Conservation (phyloP, 768 basidiomycete genomes). For the Kwoniella botswanensis region DNA sequence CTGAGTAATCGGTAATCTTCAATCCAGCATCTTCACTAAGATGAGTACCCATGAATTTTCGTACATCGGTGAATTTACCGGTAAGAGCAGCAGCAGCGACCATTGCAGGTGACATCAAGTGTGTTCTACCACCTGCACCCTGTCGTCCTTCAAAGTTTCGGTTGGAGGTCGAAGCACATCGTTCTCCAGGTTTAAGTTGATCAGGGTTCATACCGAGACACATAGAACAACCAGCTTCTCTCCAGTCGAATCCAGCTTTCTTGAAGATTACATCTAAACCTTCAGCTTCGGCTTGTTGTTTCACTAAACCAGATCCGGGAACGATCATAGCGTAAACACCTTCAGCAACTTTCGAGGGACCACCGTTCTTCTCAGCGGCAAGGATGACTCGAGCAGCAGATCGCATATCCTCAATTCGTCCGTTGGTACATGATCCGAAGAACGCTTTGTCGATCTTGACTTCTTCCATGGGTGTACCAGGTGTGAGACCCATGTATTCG, state of each 20-base stretch:
- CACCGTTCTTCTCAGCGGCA: slow-evolving; percentile 68
- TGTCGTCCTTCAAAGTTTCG: slow-evolving; percentile 91
- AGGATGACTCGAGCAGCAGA: slow-evolving; percentile 79
- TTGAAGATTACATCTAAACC: slow-evolving; percentile 84
- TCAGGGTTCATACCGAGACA: slow-evolving; percentile 96
- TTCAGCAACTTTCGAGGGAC: slow-evolving; percentile 70
- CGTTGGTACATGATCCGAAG: slow-evolving; percentile 93
- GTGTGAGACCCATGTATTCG: slow-evolving; percentile 81
- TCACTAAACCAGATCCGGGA: slow-evolving; percentile 87
- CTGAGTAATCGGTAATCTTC: slow-evolving; percentile 72
- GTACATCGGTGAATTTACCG: slow-evolving; percentile 81
- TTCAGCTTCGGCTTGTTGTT: slow-evolving; percentile 87
- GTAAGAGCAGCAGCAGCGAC: slow-evolving; percentile 87
- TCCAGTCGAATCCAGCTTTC: slow-evolving; percentile 91
- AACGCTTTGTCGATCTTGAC: slow-evolving; percentile 86
- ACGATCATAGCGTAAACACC: slow-evolving; percentile 86
- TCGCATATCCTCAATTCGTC: slow-evolving; percentile 89
- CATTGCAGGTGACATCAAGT: slow-evolving; percentile 89
- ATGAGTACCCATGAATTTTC: slow-evolving; percentile 69
- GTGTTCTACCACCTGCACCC: slow-evolving; percentile 85
- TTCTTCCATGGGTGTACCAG: slow-evolving; percentile 78
- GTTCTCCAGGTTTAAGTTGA: slow-evolving; percentile 76
- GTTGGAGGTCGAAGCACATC: slow-evolving; percentile 91
- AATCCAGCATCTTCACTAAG: slow-evolving; percentile 62
- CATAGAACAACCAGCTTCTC: slow-evolving; percentile 95